These are phyloP conservation scores for Xerocomus minutiporus DNA, from an alignment of 1,284 basidiomycete genomes.

Conservation along the genomic window DNA sequence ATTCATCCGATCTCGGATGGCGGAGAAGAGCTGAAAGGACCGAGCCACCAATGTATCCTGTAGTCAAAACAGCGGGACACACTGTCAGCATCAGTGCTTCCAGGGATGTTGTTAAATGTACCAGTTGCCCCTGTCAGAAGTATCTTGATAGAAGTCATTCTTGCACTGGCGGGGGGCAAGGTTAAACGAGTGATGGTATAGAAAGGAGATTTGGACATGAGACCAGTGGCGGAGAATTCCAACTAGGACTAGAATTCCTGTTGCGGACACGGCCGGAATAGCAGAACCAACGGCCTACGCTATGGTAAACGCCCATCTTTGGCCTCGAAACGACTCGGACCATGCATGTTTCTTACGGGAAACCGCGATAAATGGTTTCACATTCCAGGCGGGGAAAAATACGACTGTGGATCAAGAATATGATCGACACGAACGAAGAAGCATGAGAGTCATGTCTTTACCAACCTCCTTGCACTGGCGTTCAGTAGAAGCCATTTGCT, in stretches of 20 bases:
- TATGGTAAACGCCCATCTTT: not conserved
- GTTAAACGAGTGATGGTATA: too few species aligned
- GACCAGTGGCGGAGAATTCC: constrained; percentile 1
- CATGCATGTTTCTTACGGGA: too few species aligned
- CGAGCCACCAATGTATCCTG: constrained; percentile 54
- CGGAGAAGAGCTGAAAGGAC: constrained; percentile 43
- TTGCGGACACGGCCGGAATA: not conserved
- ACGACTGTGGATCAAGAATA: too few species aligned
- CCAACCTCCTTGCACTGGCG: too few species aligned
- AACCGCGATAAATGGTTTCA: not conserved
- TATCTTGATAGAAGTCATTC: constrained; percentile 11
- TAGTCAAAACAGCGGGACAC: not conserved
- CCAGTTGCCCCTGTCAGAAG: constrained; percentile 17
- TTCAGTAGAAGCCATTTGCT: too few species aligned
- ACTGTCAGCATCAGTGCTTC: not conserved
- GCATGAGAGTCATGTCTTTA: too few species aligned
- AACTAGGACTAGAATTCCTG: not conserved
- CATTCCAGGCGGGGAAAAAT: not conserved
- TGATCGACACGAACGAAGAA: too few species aligned
- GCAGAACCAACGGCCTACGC: not conserved
- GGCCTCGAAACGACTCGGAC: not conserved
- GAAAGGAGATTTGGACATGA: not conserved
- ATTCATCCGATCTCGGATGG: constrained; percentile 38
- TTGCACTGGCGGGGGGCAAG: not conserved
- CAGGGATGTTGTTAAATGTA: not conserved